A percentile compares a stretch with the other conserved stretches of the same genome.
phyloP scores from a whole-genome alignment of 805 yeast species.

The Kodamaea sagamina region DNA sequence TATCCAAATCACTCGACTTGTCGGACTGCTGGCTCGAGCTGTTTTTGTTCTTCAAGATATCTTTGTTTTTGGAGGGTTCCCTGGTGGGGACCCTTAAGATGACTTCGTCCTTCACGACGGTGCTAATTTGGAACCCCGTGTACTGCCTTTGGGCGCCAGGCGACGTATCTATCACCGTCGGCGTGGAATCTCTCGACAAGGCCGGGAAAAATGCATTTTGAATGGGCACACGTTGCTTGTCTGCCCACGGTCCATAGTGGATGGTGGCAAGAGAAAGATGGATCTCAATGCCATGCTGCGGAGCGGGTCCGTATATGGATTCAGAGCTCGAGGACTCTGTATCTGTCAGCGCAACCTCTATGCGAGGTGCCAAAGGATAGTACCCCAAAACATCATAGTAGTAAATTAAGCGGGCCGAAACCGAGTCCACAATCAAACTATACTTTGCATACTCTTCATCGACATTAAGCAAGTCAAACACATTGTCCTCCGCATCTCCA shows the following conservation, averaged over 20 bases:
- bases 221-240: conserved; percentile 70
- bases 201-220: conserved; percentile 71
- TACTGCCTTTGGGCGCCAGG: conserved; percentile 49
- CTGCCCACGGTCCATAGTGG: conserved; percentile 96
- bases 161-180: conserved; percentile 25
- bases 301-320: conserved; percentile 14
- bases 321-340: conserved; percentile 38
- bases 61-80: conserved; percentile 75
- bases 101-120: conserved; percentile 64
- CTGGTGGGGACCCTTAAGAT: conserved; percentile 78
- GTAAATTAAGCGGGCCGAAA: conserved; percentile 54
- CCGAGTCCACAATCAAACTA: conserved; percentile 66
- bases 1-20: neutral
- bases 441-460: conserved; percentile 81
- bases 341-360: neutral
- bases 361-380: neutral
- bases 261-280: conserved; percentile 61
- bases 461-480: conserved; percentile 33
- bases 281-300: conserved; percentile 58
- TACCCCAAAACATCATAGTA: conserved; percentile 52
- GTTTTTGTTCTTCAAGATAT: conserved; percentile 18
- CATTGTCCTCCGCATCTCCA: conserved; percentile 36
- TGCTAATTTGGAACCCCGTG: conserved; percentile 55
- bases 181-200: conserved; percentile 54
- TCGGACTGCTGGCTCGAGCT: neutral